Base-by-base conservation (phyloP, 1,284 basidiomycete genomes). In the Tremellales sp. region DNA sequence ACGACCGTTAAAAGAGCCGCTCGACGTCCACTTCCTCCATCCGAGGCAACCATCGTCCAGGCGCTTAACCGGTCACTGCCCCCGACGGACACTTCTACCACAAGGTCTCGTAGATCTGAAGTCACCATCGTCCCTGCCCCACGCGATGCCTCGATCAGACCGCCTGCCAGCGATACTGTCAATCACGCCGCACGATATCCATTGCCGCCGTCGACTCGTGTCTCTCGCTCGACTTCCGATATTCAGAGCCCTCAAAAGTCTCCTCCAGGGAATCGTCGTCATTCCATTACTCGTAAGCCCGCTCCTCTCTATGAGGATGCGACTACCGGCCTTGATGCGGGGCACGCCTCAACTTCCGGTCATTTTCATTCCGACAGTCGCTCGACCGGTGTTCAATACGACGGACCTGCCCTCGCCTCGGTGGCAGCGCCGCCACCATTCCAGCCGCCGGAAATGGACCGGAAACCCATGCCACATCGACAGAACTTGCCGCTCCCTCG, bases 401-500 rank as follows among this genome's bases (percentile, higher is more conserved):
- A 24, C 24, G 27, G 19, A 21, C 37, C 7, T 21, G 24, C 9
- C 37, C 37, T 9, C 18, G 22, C 6, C 37, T 39, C 8, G 24
- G 27, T 25, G 6, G 22, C 7, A 6, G 8, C 7, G 9, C 14
- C 16, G 13, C 24, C 9, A 21, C 18, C 9, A 18, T 25, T 21
- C 37, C 24, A 39, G 12, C 8, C 7, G 12, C 14, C 14, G 12
- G 16, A 18, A n/a, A 16, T 16, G 22, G 22, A 12, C 16, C 33
- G 14, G 14, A 21, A 22, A 26, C 32, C 49, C 4, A 34, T 46
- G 26, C 45, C 53, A 8, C 60, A 59, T 37, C 47, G 54, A 5
- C 52, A 59, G 19, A 52, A 51, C 14, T 33, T 50, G 13, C 60
- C 58, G 0, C 45, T 57, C 2, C 62, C 49, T 34, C 53, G 56